Conservation (phyloP, 2,329 filamentous ascomycete genomes). For the Penicillium freii region DNA sequence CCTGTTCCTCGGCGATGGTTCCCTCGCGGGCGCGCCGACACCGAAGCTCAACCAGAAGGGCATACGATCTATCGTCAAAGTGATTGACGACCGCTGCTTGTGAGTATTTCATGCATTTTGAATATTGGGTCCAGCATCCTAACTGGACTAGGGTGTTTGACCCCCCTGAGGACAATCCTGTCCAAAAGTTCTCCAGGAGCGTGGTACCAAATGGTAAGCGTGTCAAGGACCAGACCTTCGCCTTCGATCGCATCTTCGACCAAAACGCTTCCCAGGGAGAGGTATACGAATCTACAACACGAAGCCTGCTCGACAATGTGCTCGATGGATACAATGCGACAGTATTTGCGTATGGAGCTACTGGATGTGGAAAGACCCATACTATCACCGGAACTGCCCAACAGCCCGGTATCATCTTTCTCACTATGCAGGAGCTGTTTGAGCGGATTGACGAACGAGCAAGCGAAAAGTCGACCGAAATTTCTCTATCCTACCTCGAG, state of each 20-base stretch:
- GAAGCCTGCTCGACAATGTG: constrained; percentile 85
- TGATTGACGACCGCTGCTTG: constrained; percentile 94
- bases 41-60: constrained; percentile 85
- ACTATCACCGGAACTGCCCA: constrained; percentile 91
- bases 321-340: constrained; percentile 98
- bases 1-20: constrained; percentile 94
- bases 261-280: constrained; percentile 89
- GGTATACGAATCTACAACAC: constrained; percentile 92
- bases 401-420: constrained; percentile 94
- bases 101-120: constrained; percentile 51
- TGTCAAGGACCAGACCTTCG: constrained; percentile 96
- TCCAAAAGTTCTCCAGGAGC: constrained; percentile 81
- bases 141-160: constrained; percentile 74
- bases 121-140: constrained; percentile 11
- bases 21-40: constrained; percentile 78
- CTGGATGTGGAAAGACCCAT: constrained; percentile 97
- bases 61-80: constrained; percentile 87
- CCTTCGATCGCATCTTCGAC: constrained; percentile 95
- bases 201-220: constrained; percentile 82
- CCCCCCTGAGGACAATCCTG: constrained; percentile 88
- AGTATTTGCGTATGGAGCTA: constrained; percentile 96
- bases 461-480: constrained; percentile 82
- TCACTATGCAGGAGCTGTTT: constrained; percentile 98
- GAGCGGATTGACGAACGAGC: constrained; percentile 88
- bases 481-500: constrained; percentile 91